Evolutionary conservation across 805 yeast genomes (phyloP).

Genomic region (Candida broadrunensis): DNA sequence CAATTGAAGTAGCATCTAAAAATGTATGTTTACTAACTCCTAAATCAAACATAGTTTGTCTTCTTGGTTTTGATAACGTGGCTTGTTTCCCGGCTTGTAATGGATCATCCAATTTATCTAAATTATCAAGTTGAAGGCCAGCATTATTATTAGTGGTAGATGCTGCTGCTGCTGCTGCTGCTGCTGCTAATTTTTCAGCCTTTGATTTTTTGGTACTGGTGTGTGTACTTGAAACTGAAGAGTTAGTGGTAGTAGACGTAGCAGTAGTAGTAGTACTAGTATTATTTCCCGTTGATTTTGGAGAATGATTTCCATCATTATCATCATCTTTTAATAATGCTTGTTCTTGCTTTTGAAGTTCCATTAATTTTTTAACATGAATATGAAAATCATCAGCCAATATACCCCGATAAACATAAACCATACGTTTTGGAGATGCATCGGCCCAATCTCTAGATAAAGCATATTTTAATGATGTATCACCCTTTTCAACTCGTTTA

Average conservation of each 20-base stretch:
- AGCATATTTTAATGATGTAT: constrained; percentile 66
- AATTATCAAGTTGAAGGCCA: not conserved
- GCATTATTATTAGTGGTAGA: not conserved
- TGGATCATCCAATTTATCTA: constrained; percentile 17
- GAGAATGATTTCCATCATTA: not conserved
- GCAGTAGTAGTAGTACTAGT: not conserved
- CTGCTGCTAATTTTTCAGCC: not conserved
- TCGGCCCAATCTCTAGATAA: constrained; percentile 88
- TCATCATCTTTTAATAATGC: not conserved
- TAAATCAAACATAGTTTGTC: constrained; percentile 53
- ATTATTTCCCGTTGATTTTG: constrained; percentile 9
- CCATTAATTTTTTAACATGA: constrained; percentile 66
- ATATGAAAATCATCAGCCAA: constrained; percentile 71
- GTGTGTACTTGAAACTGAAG: not conserved
- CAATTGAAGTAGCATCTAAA: constrained; percentile 30
- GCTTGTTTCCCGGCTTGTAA: constrained; percentile 35
- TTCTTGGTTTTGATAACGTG: constrained; percentile 37
- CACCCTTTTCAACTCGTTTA: constrained; percentile 82
- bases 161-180: too few species aligned
- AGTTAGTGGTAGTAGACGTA: not conserved
- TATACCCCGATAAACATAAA: constrained; percentile 78
- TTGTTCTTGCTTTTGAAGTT: constrained; percentile 38
- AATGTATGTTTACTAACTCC: constrained; percentile 44
- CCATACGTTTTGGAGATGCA: constrained; percentile 87
- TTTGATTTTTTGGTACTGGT: not conserved